A percentile compares a stretch with the other conserved stretches of the same genome.
Conservation (phyloP, 768 basidiomycete genomes). For the Psilocybe azurescens region DNA sequence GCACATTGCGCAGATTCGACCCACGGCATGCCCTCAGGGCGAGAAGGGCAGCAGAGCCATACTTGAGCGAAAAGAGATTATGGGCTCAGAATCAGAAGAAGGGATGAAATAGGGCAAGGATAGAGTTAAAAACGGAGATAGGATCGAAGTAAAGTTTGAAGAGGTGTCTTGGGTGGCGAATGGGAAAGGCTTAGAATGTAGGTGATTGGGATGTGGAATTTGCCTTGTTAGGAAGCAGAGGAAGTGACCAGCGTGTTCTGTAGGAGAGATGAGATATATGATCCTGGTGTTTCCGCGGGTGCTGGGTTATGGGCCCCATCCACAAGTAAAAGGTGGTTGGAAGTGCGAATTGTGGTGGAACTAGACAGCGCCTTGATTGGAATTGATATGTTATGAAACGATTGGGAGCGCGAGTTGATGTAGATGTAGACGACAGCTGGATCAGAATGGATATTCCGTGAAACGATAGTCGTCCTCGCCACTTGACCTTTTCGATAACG, state of each 20-base stretch:
- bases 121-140: too few species aligned
- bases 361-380: too few species aligned
- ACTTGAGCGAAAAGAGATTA: too few species aligned
- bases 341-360: too few species aligned
- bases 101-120: too few species aligned
- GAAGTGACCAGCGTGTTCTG: slow-evolving; percentile 16
- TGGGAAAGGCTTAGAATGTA: too few species aligned
- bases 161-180: too few species aligned
- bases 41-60: too few species aligned
- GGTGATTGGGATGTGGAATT: too few species aligned
- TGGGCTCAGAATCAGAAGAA: too few species aligned
- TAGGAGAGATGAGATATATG: slow-evolving; percentile 58
- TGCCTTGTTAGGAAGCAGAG: slow-evolving; percentile 52
- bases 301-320: slow-evolving; percentile 96
- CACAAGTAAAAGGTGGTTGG: slow-evolving; percentile 46
- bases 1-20: too few species aligned
- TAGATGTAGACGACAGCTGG: neutral
- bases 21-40: slow-evolving; percentile 14
- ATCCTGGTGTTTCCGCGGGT: slow-evolving; percentile 68
- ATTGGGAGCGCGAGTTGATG: neutral
- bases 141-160: too few species aligned
- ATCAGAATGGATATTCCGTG: slow-evolving; percentile 39
- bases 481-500: slow-evolving; percentile 66
- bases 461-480: slow-evolving; percentile 89
- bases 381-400: slow-evolving; percentile 37